phyloP scores from a whole-genome alignment of 371 early-diverging fungal genomes.

The Rhizopus stolonifer region DNA sequence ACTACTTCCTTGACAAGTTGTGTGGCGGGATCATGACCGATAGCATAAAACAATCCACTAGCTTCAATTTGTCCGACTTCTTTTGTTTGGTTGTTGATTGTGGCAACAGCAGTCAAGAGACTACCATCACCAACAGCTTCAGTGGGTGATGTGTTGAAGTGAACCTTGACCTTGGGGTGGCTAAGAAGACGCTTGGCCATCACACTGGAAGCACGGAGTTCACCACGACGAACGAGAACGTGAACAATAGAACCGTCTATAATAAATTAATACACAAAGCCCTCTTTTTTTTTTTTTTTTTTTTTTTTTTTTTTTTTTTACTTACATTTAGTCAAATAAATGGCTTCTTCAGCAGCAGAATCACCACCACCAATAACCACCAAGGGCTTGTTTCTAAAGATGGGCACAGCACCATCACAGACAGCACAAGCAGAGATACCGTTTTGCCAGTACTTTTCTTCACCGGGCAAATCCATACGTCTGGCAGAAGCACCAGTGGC shows the following conservation, averaged over 20 bases:
- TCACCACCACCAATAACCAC: constrained; percentile 99
- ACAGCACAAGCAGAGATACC: constrained; percentile 99
- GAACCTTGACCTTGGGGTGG: constrained; percentile 90
- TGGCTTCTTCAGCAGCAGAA: constrained; percentile 98
- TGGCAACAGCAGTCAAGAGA: constrained; percentile 71
- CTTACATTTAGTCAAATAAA: constrained; percentile 87
- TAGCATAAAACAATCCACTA: constrained; percentile 98
- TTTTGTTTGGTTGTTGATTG: constrained; percentile 69
- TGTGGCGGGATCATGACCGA: constrained; percentile 97
- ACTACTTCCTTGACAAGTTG: constrained; percentile 73
- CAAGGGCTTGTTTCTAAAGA: constrained; percentile 92
- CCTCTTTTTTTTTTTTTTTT: too few relatives aligned
- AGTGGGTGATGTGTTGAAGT: constrained; percentile 87
- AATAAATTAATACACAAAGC: too few relatives aligned
- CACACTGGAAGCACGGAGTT: constrained; percentile 95
- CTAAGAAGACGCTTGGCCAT: constrained; percentile 87
- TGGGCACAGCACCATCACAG: constrained; percentile 98
- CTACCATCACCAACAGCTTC: constrained; percentile 85
- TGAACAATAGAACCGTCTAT: constrained; percentile 88
- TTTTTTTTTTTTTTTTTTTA: background rate
- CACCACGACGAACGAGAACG: constrained; percentile 94
- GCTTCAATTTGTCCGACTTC: constrained; percentile 69
- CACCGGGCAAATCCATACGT: constrained; percentile 76
- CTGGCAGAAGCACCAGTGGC: constrained; percentile 99
- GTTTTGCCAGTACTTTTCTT: constrained; percentile 54